Conservation (phyloP, 2,329 filamentous ascomycete genomes). For the Aureobasidium sp. region DNA sequence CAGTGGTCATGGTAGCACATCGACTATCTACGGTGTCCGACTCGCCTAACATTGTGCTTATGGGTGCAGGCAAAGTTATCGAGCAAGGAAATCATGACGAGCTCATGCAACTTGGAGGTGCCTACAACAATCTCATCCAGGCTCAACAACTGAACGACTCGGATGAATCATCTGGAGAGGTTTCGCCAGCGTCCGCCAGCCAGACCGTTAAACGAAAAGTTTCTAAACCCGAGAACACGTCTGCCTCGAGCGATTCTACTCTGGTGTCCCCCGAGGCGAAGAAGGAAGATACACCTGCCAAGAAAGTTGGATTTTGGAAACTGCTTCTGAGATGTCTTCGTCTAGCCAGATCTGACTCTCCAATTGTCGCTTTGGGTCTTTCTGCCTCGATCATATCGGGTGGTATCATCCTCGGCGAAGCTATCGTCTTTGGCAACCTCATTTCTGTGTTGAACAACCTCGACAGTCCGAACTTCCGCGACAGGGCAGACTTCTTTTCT, state of each 20-base stretch:
- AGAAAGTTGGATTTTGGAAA: constrained; percentile 7
- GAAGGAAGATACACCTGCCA: constrained; percentile 26
- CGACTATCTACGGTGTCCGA: constrained; percentile 70
- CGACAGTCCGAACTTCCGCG: constrained; percentile 20
- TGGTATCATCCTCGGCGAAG: constrained; percentile 52
- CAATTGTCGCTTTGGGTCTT: constrained; percentile 37
- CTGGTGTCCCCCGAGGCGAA: not conserved
- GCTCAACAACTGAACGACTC: constrained; percentile 16
- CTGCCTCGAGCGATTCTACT: constrained; percentile 36
- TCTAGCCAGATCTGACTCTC: constrained; percentile 33
- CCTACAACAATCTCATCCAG: constrained; percentile 17
- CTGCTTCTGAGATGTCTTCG: constrained; percentile 15
- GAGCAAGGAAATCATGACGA: constrained; percentile 57
- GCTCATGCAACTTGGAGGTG: constrained; percentile 28
- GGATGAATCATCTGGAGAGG: not conserved
- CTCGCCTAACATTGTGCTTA: constrained; percentile 71
- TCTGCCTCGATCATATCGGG: constrained; percentile 40
- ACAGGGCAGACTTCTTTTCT: constrained; percentile 37
- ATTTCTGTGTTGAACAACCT: constrained; percentile 44
- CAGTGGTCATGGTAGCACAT: constrained; percentile 67
- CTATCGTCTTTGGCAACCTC: constrained; percentile 50
- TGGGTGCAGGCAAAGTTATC: constrained; percentile 59
- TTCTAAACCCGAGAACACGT: constrained; percentile 39
- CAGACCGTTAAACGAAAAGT: constrained; percentile 53
- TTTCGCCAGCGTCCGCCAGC: not conserved